phyloP scores from a whole-genome alignment of 257 asterid genomes.

The Fraxinus americana region DNA sequence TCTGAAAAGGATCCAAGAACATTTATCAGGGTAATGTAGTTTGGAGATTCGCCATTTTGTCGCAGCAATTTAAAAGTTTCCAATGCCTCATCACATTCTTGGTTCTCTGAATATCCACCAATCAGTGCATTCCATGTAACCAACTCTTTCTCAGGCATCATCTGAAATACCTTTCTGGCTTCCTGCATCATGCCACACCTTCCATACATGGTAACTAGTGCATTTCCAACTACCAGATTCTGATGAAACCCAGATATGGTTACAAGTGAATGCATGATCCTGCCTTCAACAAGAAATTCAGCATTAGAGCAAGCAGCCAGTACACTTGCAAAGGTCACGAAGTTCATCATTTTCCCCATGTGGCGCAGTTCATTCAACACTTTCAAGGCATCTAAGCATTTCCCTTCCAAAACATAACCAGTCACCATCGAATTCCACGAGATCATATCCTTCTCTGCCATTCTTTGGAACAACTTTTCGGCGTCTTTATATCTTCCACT shows the following conservation, averaged over 20 bases:
- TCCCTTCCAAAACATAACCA: slow-evolving; percentile 62
- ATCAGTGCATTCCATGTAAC: slow-evolving; percentile 87
- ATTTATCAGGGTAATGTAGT: slow-evolving; percentile 70
- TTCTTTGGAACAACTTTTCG: slow-evolving; percentile 52
- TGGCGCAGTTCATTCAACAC: slow-evolving; percentile 47
- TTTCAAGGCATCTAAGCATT: slow-evolving; percentile 54
- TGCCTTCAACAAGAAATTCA: slow-evolving; percentile 58
- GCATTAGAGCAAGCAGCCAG: slow-evolving; percentile 67
- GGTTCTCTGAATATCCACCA: slow-evolving; percentile 69
- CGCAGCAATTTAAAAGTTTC: slow-evolving; percentile 57
- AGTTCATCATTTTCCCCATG: slow-evolving; percentile 44
- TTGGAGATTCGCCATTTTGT: slow-evolving; percentile 43
- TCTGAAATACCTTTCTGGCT: slow-evolving; percentile 57
- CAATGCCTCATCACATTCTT: slow-evolving; percentile 50
- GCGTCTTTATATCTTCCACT: slow-evolving; percentile 55
- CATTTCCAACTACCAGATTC: slow-evolving; percentile 77
- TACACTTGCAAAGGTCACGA: slow-evolving; percentile 74
- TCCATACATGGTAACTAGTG: slow-evolving; percentile 82
- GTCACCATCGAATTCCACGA: slow-evolving; percentile 92
- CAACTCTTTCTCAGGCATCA: slow-evolving; percentile 64
- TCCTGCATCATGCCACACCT: slow-evolving; percentile 60
- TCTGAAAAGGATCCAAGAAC: slow-evolving; percentile 69
- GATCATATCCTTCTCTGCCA: slow-evolving; percentile 67
- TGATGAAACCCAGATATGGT: slow-evolving; percentile 54
- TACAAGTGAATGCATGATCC: slow-evolving; percentile 58